A percentile compares a stretch with the other conserved stretches of the same genome.
Conservation (phyloP, 352 stramenopile genomes). For the Globisporangium solare region DNA sequence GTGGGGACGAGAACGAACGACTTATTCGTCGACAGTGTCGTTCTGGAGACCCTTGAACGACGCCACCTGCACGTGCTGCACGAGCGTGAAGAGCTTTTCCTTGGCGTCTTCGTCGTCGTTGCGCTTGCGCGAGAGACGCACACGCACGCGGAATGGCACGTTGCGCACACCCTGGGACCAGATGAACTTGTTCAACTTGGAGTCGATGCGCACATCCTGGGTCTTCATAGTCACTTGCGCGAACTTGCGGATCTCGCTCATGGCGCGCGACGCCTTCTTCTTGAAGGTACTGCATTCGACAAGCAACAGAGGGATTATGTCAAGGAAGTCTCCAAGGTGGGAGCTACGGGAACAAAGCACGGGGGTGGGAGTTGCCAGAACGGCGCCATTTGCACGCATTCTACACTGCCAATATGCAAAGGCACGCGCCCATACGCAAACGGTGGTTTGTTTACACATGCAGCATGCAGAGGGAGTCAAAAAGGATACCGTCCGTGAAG, state of each 20-base stretch:
- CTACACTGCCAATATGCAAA: conserved; percentile 2
- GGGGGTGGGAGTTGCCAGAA: conserved; percentile 6
- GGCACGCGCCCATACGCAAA: conserved; percentile 10
- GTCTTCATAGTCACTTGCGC: conserved; percentile 97
- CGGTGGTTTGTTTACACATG: conserved; percentile 8
- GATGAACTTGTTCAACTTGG: conserved; percentile 97
- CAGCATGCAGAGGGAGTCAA: conserved; percentile 16
- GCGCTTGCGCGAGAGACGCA: conserved; percentile 96
- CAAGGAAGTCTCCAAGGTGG: conserved; percentile 87
- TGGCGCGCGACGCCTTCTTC: conserved; percentile 95
- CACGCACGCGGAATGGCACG: conserved; percentile 95
- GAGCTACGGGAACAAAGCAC: conserved; percentile 57
- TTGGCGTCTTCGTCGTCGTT: conserved; percentile 99
- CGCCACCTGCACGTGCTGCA: conserved; percentile 95
- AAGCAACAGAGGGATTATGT: conserved; percentile 28
- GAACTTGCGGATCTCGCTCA: conserved; percentile 98
- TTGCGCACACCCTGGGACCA: conserved; percentile 98
- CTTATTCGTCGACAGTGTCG: conserved; percentile 93
- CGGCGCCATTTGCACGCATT: conserved; percentile 6
- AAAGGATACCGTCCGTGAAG: conserved; percentile 91
- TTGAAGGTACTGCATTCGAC: conserved; percentile 89
- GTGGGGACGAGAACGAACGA: neutral
- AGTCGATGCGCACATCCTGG: conserved; percentile 94
- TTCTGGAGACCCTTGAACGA: conserved; percentile 97
- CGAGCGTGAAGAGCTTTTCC: conserved; percentile 99